Evolutionary conservation across 192 early-diverging fungal species (phyloP), one percentile per base, ranked within the genome.

Genomic region (Borealophlyctis nickersoniae): DNA sequence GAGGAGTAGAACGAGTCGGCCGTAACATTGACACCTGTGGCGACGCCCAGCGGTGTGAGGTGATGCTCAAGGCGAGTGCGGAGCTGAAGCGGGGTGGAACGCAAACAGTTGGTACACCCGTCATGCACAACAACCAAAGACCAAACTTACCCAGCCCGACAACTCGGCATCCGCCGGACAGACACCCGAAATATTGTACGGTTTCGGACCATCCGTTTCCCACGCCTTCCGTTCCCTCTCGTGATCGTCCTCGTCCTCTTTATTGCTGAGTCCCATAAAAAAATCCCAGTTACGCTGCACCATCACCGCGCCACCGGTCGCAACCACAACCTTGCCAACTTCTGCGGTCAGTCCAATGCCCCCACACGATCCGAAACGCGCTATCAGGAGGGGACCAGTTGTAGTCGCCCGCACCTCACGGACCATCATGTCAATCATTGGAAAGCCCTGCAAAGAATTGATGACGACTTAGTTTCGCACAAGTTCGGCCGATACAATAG

Each of bases 381-480:
- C 48, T 11, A 59, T 58, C 5, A 32, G 64, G 65, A 97, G 59
- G 2, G 88, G 87, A 0, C 94, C 94, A 11, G 81, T 66, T 4
- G 87, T 82, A 3, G 92, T 86, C 34, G 89, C 88, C 36, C 94
- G 81, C 24, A 82, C 79, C 72, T 97, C 94, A 24, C 94, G 82
- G 19, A 96, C 84, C 63, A 96, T 88, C 60, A 96, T 91, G 71
- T 96, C 94, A 86, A 91, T 91, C 87, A 92, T 93, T 2, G 87
- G 73, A 19, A 82, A 70, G 19, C 94, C 94, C 85, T 31, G 26
- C 19, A 52, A 22, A 52, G 14, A 45, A 16, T 32, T 58, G 56
- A 19, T 19, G 9, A 32, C 13, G 4, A 32, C 4, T 30, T 4
- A 58, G 16, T 9, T 35, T n/a, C n/a, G n/a, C n/a, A n/a, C n/a